Base-by-base conservation (phyloP, 495 filamentous ascomycete species). In the Penicillium steckii region DNA sequence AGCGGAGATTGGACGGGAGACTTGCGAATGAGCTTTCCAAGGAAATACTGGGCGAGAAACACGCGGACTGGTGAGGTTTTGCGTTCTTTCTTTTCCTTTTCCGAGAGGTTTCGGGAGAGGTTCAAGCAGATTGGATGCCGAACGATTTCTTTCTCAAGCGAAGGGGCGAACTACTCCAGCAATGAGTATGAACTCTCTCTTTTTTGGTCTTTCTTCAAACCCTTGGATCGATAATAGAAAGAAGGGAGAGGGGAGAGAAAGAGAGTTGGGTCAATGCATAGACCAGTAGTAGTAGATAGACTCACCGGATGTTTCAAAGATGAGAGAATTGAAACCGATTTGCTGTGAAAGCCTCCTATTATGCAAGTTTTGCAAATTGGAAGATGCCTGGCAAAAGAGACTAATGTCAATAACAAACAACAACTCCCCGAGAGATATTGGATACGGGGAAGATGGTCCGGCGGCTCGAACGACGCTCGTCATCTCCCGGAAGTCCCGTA, bases 391-490 rank as follows among this genome's bases (percentile, higher is more conserved):
- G 59, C 52, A 46, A 62, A 50, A 61, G 40, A 53, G 53, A 52
- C 46, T 17, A 58, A 63, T 54, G 67, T 72, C 65, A 73, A 73
- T 56, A 73, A 73, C 67, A 70, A 72, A 72, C 70, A 64, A 47
- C 44, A 22, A 23, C 38, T 46, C 15, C n/a, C 44, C 44, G 24
- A 44, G 44, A 19, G 44, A 54, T 52, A 40, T 50, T 47, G 48
- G 50, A 55, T 29, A 63, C 60, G 62, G 60, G 56, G 56, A 55
- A 56, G 42, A 17, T 37, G 38, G 45, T 53, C 60, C 60, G 59
- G 40, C 52, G 35, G 52, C 24, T 33, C 43, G 41, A 43, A 43
- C 57, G 65, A 54, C 35, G 57, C 56, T 65, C 64, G 60, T 70
- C 64, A 70, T 65, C 61, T 68, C 62, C 58, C 55, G 60, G 53